Conservation (phyloP, 495 filamentous ascomycete genomes). For the Clohesyomyces aquaticus region DNA sequence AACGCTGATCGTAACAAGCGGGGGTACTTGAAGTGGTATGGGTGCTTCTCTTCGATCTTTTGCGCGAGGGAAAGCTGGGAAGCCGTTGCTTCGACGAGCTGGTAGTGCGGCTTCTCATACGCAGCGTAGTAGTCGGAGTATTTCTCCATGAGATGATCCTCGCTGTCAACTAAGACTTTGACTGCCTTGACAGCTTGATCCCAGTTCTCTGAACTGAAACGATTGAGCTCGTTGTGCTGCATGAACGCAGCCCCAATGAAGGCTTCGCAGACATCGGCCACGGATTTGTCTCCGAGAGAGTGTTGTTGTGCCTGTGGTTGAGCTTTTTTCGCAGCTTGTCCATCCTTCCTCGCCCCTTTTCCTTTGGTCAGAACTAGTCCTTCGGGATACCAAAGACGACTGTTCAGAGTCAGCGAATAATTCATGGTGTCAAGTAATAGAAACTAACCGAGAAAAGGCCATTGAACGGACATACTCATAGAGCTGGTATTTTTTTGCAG, state of each 20-base stretch:
- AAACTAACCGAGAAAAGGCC: conserved; percentile 70
- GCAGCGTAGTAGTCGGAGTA: conserved; percentile 73
- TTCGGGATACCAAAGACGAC: conserved; percentile 80
- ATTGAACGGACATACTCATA: conserved; percentile 80
- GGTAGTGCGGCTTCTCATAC: conserved; percentile 76
- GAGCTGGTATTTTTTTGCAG: conserved; percentile 67
- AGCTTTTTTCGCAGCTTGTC: conserved; percentile 54
- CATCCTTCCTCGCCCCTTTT: conserved; percentile 60
- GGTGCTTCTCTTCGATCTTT: conserved; percentile 66
- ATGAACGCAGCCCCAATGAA: conserved; percentile 88
- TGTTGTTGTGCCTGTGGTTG: too few species aligned
- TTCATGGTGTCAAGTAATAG: conserved; percentile 13
- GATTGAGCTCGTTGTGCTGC: conserved; percentile 54
- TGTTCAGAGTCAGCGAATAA: conserved; percentile 24
- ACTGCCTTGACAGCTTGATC: conserved; percentile 86
- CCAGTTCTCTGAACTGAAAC: conserved; percentile 57
- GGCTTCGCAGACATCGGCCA: conserved; percentile 97
- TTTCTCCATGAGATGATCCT: conserved; percentile 65
- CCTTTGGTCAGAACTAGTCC: conserved; percentile 68
- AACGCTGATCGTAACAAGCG: conserved; percentile 82
- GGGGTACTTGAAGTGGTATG: conserved; percentile 82
- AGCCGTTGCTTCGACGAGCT: conserved; percentile 59
- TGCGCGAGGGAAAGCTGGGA: conserved; percentile 68
- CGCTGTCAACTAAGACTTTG: conserved; percentile 68
- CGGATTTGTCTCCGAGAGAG: conserved; percentile 79